Base-by-base conservation (phyloP, 495 filamentous ascomycete genomes). In the Penicillium lividum region DNA sequence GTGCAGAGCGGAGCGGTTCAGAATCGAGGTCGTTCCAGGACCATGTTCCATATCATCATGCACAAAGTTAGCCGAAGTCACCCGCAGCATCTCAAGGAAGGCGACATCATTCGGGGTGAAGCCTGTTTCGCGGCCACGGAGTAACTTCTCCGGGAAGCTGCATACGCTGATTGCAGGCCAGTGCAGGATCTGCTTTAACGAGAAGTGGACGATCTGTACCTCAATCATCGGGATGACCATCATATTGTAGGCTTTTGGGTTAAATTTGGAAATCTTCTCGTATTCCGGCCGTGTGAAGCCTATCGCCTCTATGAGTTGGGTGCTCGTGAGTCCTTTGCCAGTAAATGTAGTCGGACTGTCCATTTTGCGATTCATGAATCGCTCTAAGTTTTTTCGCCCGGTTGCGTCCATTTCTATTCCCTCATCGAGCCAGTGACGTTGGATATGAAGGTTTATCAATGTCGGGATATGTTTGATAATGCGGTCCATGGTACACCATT, bases 401-500 rank as follows among this genome's bases (percentile, higher is more conserved):
- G 60, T 61, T 0, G 53, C 29, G 1, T 69, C 34, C 67, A 75
- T 71, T 4, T 16, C 36, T 0, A 77, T 61, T 1, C 65, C 69
- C 5, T 62, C 56, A 9, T 63, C 58, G 44, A 74, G 45, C 77
- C 75, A 77, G 13, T 68, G 57, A 7, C 71, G 72, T 42, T 67
- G 63, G 25, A 78, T 61, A 5, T 54, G 64, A 30, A 80, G 48
- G 3, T 58, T 61, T 57, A 73, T 69, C 58, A 80, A 52, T 5
- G 63, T 68, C 3, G 76, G 74, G 0, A 80, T 43, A 11, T 71
- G 68, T 3, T 58, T 57, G 0, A 67, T 58, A 0, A 79, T 29
- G 3, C 75, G 71, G 6, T 60, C 49, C 30, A 68, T 43, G 0
- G 74, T 80, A 46, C 71, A 80, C 74, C 76, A 80, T 50, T 51